Percentiles rank a stretch among this genome's conserved stretches.
Conservation (phyloP, 2,329 filamentous ascomycete species). For the Stachybotrys chartarum region DNA sequence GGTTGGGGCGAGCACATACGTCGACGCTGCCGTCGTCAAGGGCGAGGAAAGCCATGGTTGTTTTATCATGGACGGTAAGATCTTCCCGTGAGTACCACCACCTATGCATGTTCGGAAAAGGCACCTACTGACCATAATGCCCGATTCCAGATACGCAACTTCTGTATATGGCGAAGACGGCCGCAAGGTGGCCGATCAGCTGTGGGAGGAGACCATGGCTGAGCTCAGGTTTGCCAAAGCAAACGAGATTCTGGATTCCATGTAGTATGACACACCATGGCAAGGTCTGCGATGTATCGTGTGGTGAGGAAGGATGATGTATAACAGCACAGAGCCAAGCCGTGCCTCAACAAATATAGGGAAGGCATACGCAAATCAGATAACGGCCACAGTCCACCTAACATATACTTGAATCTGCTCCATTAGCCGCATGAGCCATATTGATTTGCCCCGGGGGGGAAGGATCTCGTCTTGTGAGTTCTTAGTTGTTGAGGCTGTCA, state of each 20-base stretch:
- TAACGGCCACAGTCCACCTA: too few relatives aligned
- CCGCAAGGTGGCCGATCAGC: neutral
- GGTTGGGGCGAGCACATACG: constrained; percentile 10
- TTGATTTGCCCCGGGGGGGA: too few relatives aligned
- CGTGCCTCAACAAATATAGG: too few relatives aligned
- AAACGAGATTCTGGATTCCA: constrained; percentile 9
- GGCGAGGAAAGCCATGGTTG: constrained; percentile 14
- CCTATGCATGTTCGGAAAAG: neutral
- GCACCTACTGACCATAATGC: neutral
- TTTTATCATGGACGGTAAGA: constrained; percentile 10
- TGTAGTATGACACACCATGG: neutral
- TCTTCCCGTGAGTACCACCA: constrained; percentile 13
- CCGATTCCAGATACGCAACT: neutral
- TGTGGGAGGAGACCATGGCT: constrained; percentile 2
- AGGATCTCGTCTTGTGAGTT: too few relatives aligned
- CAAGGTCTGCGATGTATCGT: too few relatives aligned
- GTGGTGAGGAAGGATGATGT: too few relatives aligned
- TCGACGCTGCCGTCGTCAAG: constrained; percentile 11
- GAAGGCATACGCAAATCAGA: too few relatives aligned
- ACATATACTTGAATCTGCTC: too few relatives aligned
- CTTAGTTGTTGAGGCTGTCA: too few relatives aligned
- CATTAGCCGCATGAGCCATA: too few relatives aligned
- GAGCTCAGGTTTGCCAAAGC: neutral
- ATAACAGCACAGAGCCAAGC: too few relatives aligned
- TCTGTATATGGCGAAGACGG: neutral